Evolutionary conservation across 345 rosid genomes (phyloP).

Genomic region (Acer negundo): DNA sequence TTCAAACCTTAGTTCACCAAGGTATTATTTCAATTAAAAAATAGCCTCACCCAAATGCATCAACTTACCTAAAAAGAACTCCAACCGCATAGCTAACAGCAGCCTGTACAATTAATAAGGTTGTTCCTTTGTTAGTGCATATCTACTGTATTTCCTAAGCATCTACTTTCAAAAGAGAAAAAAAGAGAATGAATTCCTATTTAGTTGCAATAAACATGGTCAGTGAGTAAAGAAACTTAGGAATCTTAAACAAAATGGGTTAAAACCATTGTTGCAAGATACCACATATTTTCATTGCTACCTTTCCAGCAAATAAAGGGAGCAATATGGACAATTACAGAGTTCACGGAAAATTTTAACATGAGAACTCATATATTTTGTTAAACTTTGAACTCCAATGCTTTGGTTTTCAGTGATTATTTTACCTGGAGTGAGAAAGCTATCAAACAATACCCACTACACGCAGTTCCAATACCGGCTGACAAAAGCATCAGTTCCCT

Average conservation of each 20-base stretch:
- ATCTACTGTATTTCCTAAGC: not conserved
- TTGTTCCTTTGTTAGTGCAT: slow-evolving; percentile 20
- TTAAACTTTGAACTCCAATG: not conserved
- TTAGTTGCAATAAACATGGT: not conserved
- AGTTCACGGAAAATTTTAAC: not conserved
- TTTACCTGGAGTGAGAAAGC: slow-evolving; percentile 73
- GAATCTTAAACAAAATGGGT: not conserved
- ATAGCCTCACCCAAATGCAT: slow-evolving; percentile 1
- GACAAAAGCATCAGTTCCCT: slow-evolving; percentile 79
- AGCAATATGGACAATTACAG: not conserved
- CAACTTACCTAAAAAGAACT: slow-evolving; percentile 74
- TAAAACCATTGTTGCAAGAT: not conserved
- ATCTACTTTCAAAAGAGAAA: not conserved
- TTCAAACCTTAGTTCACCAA: slow-evolving; percentile 1
- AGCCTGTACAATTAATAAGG: slow-evolving; percentile 51
- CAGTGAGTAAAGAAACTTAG: not conserved
- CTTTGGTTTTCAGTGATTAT: slow-evolving; percentile 12
- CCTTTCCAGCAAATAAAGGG: not conserved
- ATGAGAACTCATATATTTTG: not conserved
- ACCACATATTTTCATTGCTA: not conserved
- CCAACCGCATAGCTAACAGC: slow-evolving; percentile 86
- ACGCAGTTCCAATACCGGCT: slow-evolving; percentile 72
- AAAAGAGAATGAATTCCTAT: not conserved
- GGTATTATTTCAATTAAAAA: not conserved
- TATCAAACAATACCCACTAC: slow-evolving; percentile 79